Evolutionary conservation across 2,329 filamentous ascomycete genomes (phyloP), one percentile per base, ranked within the genome.

Genomic region (Fusarium praegraminearum): DNA sequence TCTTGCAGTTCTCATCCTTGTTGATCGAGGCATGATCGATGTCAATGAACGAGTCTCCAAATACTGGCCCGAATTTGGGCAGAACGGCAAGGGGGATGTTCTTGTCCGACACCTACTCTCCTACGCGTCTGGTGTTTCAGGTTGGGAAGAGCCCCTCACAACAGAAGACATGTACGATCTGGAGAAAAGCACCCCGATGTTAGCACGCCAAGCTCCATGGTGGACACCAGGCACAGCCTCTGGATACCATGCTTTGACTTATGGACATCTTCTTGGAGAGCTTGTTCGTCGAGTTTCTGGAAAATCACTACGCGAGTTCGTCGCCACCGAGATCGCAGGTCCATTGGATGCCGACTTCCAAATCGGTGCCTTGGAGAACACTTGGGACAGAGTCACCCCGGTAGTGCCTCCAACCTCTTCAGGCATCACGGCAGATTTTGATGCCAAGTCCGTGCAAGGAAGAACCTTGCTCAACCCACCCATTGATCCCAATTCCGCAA

Each of bases 11-110:
- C 67, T 70, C 2, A 35, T 70, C 3, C 66, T 70, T 2, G 38
- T 56, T 1, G 67, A 70, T 12, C 54, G 66, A 9, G 67, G 62
- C 2, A 0, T 69, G 8, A 38, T 69, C 1, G 22, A 53, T 5
- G 18, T 57, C 1, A 18, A 52, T 1, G 26, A 59, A 3, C 57
- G 57, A 1, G 46, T 71, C 3, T 45, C 57, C 7, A 52, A 63
- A 7, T 71, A 69, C 35, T 71, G 65, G 69, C 69, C 69, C 0
- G 69, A 60, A 4, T 71, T 71, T 11, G 68, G 28, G 1, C 47
- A 46, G 7, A 62, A 71, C 4, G 62, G 61, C 9, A 71, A 71
- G 8, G 57, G 64, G 2, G 38, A 30, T 3, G 45, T 55, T n/a
- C 64, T 70, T 1, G 32, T 71, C 1, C 57, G 32, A 3, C 33